Percentiles rank a stretch among this genome's conserved stretches.
These are phyloP conservation scores for Monocercomonoides exilis DNA, from an alignment of 78 protist genomes.

Conservation along the genomic window DNA sequence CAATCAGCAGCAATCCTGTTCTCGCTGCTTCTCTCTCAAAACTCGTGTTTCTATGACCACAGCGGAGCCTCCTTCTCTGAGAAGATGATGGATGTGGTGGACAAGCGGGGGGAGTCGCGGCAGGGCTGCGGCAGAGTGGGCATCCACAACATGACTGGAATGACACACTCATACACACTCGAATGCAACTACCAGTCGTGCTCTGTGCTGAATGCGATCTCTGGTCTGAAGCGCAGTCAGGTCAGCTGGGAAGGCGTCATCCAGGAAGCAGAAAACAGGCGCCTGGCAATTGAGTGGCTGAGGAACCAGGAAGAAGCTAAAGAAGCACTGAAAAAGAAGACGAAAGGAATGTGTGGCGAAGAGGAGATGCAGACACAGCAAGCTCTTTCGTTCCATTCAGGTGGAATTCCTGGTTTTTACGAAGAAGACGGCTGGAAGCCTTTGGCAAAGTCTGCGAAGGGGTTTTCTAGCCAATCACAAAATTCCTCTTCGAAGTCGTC, in stretches of 20 bases:
- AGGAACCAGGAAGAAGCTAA: neutral
- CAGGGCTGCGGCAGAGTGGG: neutral
- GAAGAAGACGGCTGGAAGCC: too few relatives aligned
- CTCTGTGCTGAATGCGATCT: neutral
- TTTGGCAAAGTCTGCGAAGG: too few relatives aligned
- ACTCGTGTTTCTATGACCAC: conserved; percentile 11
- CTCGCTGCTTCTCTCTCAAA: neutral
- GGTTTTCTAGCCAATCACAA: too few relatives aligned
- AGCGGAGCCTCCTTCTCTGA: neutral
- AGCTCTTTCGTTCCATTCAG: too few relatives aligned
- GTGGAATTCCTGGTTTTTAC: too few relatives aligned
- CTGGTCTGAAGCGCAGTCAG: neutral
- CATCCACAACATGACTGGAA: neutral
- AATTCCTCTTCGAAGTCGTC: too few relatives aligned
- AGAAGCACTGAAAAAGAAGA: neutral
- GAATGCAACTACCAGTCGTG: neutral
- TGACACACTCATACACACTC: neutral
- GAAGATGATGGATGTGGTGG: neutral
- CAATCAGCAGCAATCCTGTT: neutral
- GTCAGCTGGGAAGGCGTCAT: neutral
- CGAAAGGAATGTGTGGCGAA: neutral
- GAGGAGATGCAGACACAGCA: neutral
- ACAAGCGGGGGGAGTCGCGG: neutral
- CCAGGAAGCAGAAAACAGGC: neutral
- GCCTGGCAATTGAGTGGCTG: neutral